Evolutionary conservation across 78 protist genomes (phyloP), one percentile per base, ranked within the genome.

Genomic region (Creolimax fragrantissima): DNA sequence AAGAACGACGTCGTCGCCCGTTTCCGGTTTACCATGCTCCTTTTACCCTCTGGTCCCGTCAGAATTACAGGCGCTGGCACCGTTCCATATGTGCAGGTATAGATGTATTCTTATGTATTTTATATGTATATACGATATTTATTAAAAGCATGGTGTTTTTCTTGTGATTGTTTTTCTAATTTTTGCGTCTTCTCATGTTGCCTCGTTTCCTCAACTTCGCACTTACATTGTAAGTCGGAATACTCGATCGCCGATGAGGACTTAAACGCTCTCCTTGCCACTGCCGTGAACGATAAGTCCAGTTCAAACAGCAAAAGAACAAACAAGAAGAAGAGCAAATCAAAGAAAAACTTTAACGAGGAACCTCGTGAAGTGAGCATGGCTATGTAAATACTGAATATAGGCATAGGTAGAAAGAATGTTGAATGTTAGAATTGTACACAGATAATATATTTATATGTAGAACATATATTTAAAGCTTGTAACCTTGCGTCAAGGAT

Each of bases 1-100:
- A 67, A 83, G 3, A 97, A 97, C 44, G 93, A 4, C 2, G 66
- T 94, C 2, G 98, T 97, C 24, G 97, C 95, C 35, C 99, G 98
- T 86, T 93, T 95, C 97, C 96, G 97, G 93, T 89, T 92, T 81
- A 98, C 99, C 85, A 93, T 95, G 67, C 45, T 88, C 17, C 35
- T 88, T 42, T 41, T 83, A 6, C 86, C 86, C 35, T 35, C 86
- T 5, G 86, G 86, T 5, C 86, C 86, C 35, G 86, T 83, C 7
- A 36, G 86, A 6, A 6, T 83, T 24, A 83, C 86, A 17, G 86
- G 74, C 24, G 74, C 74, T 58, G 74, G 74, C 11, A 24, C 24
- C 39, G 74, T 58, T 58, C 74, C 74, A 32, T 58, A 58, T 58
- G 74, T 58, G 11, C 74, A 58, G 74, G 74, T 58, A 58, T 58